phyloP scores from a whole-genome alignment of 345 rosid species.

The Carallia pectinifolia region DNA sequence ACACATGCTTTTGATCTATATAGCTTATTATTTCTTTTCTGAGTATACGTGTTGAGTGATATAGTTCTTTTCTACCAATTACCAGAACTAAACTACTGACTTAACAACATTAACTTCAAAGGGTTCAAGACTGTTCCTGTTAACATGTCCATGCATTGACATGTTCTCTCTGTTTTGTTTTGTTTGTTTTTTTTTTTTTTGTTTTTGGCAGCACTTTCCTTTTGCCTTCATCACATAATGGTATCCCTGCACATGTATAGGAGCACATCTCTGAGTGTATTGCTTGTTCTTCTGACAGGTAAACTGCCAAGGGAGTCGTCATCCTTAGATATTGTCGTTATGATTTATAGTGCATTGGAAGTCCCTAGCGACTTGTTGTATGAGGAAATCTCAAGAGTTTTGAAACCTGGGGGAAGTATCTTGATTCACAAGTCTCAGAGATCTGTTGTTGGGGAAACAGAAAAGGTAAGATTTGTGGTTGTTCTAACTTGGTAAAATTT shows the following conservation, averaged over 20 bases:
- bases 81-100: not conserved
- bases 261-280: not conserved
- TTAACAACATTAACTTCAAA: not conserved
- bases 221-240: not conserved
- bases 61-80: not conserved
- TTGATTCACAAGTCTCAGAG: conserved; percentile 39
- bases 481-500: conserved; percentile 3
- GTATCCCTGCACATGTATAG: not conserved
- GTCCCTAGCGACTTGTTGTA: conserved; percentile 50
- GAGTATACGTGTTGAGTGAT: not conserved
- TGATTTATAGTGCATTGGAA: conserved; percentile 44
- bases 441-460: conserved; percentile 32
- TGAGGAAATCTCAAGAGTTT: conserved; percentile 56
- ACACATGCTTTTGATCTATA: not conserved
- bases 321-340: conserved; percentile 48
- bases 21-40: not conserved
- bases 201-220: not conserved
- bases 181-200: not conserved
- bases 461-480: conserved; percentile 36
- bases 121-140: not conserved
- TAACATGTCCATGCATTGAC: not conserved
- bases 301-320: conserved; percentile 64
- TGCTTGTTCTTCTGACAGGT: conserved; percentile 34
- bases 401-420: conserved; percentile 71
- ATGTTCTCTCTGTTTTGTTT: too few relatives aligned